Percentiles rank a stretch among this genome's conserved stretches.
phyloP scores from a whole-genome alignment of 176 grass and related monocot genomes.

The Miscanthus lutarioriparius region DNA sequence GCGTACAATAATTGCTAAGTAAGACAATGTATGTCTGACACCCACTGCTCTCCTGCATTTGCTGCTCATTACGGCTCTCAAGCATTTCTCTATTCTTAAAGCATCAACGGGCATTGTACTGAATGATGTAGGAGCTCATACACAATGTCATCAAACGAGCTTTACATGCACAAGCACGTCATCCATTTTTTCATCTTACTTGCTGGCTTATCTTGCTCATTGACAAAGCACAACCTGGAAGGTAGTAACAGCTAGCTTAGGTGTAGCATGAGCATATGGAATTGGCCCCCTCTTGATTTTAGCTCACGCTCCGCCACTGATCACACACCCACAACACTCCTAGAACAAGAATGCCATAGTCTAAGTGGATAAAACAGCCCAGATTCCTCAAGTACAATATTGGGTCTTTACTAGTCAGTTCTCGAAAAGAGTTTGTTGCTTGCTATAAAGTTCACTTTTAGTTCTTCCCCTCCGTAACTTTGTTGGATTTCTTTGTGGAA shows the following conservation, averaged over 20 bases:
- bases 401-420: constrained; percentile 1
- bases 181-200: not conserved
- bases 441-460: not conserved
- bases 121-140: not conserved
- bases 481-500: constrained; percentile 21
- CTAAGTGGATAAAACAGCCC: not conserved
- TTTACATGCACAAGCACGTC: not conserved
- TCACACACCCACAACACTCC: not conserved
- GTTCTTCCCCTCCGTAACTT: constrained; percentile 3
- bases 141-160: not conserved
- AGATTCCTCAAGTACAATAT: not conserved
- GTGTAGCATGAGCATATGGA: not conserved
- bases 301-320: not conserved
- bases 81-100: not conserved
- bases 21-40: not conserved
- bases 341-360: not conserved
- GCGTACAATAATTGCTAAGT: too few relatives aligned
- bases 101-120: not conserved
- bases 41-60: not conserved
- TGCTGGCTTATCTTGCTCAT: not conserved
- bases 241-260: not conserved
- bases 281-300: not conserved
- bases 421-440: not conserved
- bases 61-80: not conserved
- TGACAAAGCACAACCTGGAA: not conserved